Percentiles rank a stretch among this genome's conserved stretches.
Conservation (phyloP, 495 filamentous ascomycete species). For the Cairneyella variabilis region DNA sequence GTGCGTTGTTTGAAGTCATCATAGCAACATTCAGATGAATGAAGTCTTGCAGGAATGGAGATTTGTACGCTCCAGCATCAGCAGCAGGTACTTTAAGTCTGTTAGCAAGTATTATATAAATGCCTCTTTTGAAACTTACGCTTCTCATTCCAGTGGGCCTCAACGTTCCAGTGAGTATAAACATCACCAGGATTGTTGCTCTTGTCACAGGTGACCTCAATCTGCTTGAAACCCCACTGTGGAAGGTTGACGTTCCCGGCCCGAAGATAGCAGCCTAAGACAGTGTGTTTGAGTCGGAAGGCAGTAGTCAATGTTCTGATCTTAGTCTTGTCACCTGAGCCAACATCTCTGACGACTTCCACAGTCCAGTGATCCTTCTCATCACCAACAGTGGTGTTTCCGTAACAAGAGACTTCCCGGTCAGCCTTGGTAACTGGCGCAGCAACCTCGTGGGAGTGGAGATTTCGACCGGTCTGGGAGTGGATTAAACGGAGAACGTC, state of each 20-base stretch:
- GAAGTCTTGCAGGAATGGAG: constrained; percentile 94
- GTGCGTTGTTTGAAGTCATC: constrained; percentile 99
- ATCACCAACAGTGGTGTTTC: constrained; percentile 94
- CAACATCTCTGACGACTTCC: constrained; percentile 86
- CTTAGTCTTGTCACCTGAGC: constrained; percentile 78
- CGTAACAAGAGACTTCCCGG: constrained; percentile 90
- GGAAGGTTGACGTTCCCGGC: constrained; percentile 96
- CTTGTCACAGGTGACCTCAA: constrained; percentile 93
- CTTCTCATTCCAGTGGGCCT: constrained; percentile 90
- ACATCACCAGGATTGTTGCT: constrained; percentile 87
- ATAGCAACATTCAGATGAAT: constrained; percentile 97
- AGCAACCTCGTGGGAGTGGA: constrained; percentile 86
- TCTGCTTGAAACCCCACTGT: constrained; percentile 99
- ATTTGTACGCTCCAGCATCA: constrained; percentile 91
- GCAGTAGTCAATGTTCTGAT: constrained; percentile 90
- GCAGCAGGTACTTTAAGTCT: constrained; percentile 71
- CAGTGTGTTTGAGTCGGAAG: constrained; percentile 82
- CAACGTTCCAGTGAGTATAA: constrained; percentile 99
- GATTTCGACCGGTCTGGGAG: constrained; percentile 90
- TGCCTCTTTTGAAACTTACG: constrained; percentile 52
- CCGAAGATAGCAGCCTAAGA: constrained; percentile 87
- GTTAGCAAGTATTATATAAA: constrained; percentile 12
- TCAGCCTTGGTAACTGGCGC: constrained; percentile 88
- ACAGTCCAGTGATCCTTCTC: constrained; percentile 97
- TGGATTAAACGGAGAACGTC: constrained; percentile 86